Conservation (phyloP, 306 rosid genomes). For the Castanea mollissima region DNA sequence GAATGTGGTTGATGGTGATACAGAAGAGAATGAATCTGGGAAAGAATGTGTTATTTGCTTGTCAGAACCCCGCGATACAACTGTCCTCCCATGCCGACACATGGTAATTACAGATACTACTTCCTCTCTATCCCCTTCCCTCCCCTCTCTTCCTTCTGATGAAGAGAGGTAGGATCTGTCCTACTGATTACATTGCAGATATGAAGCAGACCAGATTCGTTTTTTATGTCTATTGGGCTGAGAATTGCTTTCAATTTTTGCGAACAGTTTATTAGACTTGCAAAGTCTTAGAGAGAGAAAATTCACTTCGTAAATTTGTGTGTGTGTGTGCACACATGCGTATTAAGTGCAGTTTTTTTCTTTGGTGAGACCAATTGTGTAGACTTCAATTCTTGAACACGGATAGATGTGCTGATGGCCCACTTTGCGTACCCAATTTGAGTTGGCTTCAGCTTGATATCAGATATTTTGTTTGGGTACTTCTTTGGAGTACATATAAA, state of each 20-base stretch:
- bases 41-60: slow-evolving; percentile 50
- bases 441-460: too few relatives aligned
- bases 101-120: slow-evolving; percentile 30
- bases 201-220: neutral
- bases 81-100: slow-evolving; percentile 56
- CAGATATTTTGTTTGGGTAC: too few relatives aligned
- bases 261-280: neutral
- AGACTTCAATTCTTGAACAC: too few relatives aligned
- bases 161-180: neutral
- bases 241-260: neutral
- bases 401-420: too few relatives aligned
- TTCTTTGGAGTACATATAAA: too few relatives aligned
- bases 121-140: neutral
- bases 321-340: neutral
- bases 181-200: neutral
- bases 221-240: neutral
- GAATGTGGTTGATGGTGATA: slow-evolving; percentile 35
- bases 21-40: slow-evolving; percentile 33
- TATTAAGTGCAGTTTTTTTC: neutral
- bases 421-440: too few relatives aligned
- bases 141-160: neutral
- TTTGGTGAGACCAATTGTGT: too few relatives aligned
- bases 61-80: slow-evolving; percentile 52
- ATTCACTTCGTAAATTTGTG: neutral
- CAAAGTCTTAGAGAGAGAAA: neutral